Conservation (phyloP, 352 stramenopile species). For the Phytopythium oedochilum region DNA sequence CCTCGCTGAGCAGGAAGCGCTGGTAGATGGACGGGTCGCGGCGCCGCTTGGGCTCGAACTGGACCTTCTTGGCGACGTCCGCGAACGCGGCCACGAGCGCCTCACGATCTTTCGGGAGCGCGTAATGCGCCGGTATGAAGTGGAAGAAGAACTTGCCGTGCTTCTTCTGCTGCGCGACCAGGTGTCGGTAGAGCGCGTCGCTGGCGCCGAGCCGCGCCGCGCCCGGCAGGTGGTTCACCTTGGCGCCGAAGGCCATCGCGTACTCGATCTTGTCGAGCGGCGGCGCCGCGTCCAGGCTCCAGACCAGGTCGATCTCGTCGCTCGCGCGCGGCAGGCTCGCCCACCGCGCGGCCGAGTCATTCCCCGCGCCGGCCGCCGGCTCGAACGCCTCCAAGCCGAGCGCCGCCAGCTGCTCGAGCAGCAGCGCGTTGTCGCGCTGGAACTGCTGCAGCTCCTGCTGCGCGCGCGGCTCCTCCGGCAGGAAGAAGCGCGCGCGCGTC, state of each 20-base stretch:
- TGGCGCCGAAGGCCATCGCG: slow-evolving; percentile 31
- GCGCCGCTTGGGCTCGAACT: slow-evolving; percentile 47
- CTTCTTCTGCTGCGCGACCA: slow-evolving; percentile 34
- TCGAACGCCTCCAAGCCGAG: slow-evolving; percentile 54
- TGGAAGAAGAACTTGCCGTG: slow-evolving; percentile 68
- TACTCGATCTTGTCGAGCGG: slow-evolving; percentile 39
- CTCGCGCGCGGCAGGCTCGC: slow-evolving; percentile 33
- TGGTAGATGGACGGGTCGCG: slow-evolving; percentile 51
- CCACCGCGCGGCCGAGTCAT: slow-evolving; percentile 26
- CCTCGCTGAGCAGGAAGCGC: slow-evolving; percentile 56
- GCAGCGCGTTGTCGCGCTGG: slow-evolving; percentile 35
- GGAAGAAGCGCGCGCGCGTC: slow-evolving; percentile 37
- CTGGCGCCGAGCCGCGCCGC: slow-evolving; percentile 30
- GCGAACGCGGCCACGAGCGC: slow-evolving; percentile 40
- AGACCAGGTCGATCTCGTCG: slow-evolving; percentile 63
- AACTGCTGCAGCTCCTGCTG: slow-evolving; percentile 37
- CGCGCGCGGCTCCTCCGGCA: slow-evolving; percentile 35
- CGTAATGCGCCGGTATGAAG: slow-evolving; percentile 51
- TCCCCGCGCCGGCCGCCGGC: slow-evolving; percentile 15
- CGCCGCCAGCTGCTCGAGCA: slow-evolving; percentile 42
- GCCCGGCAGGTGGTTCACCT: slow-evolving; percentile 73
- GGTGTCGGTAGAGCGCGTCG: slow-evolving; percentile 42
- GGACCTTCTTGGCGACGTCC: slow-evolving; percentile 34
- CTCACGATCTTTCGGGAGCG: slow-evolving; percentile 56
- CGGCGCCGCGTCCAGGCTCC: slow-evolving; percentile 26